Conservation (phyloP, 2,329 filamentous ascomycete species). For the Pseudogymnoascus sp. region DNA sequence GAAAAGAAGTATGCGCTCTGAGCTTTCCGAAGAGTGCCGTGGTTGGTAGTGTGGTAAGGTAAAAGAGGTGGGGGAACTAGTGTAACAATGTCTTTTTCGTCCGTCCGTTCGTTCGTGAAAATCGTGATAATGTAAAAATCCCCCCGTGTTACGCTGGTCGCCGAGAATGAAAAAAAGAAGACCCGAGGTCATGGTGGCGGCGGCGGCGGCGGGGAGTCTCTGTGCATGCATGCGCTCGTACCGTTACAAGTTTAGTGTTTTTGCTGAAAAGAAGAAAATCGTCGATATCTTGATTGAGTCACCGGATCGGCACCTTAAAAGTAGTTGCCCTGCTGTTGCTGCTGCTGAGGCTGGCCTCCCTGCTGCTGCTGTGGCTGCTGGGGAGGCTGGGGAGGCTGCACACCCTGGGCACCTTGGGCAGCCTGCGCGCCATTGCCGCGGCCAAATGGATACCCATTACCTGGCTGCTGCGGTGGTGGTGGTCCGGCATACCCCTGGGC, state of each 20-base stretch:
- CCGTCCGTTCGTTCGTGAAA: slow-evolving; percentile 4
- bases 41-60: not conserved
- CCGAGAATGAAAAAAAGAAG: not conserved
- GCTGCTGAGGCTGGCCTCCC: not conserved
- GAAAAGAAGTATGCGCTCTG: not conserved
- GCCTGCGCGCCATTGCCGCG: not conserved
- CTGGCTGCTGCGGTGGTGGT: not conserved
- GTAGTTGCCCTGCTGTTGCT: not conserved
- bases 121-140: slow-evolving; percentile 8
- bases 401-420: not conserved
- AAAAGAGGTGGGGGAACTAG: not conserved
- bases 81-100: slow-evolving; percentile 9
- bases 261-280: slow-evolving; percentile 6
- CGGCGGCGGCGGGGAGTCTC: slow-evolving; percentile 1
- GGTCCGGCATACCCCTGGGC: not conserved
- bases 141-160: not conserved
- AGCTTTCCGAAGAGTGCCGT: not conserved
- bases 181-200: not conserved
- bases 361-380: slow-evolving; percentile 5
- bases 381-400: not conserved
- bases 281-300: slow-evolving; percentile 6
- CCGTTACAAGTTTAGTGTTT: slow-evolving; percentile 4
- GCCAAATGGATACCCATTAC: slow-evolving; percentile 2
- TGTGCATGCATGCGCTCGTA: slow-evolving; percentile 8
- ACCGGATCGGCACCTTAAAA: not conserved